phyloP scores from a whole-genome alignment of 495 filamentous ascomycete genomes.

The Penicillium odoratum region DNA sequence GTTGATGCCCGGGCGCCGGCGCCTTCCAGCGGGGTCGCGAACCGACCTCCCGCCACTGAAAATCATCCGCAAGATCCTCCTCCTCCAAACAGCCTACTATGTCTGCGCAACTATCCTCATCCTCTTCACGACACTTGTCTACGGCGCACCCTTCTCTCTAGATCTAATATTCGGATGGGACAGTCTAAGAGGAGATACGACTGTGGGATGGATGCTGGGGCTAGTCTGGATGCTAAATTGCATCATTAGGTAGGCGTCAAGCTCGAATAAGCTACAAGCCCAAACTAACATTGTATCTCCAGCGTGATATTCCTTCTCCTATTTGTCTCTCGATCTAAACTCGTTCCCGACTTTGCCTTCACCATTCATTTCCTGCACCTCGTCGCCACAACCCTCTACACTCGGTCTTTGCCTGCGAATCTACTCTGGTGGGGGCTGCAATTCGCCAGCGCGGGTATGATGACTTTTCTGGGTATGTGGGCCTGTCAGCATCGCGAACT shows the following conservation, averaged over 20 bases:
- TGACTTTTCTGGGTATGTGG: constrained; percentile 80
- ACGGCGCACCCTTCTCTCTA: constrained; percentile 67
- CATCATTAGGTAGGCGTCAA: constrained; percentile 62
- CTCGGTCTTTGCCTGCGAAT: constrained; percentile 68
- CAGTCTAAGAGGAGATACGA: constrained; percentile 82
- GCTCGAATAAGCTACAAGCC: not conserved
- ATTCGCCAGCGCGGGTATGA: constrained; percentile 62
- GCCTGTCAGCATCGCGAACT: constrained; percentile 88
- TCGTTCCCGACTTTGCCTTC: constrained; percentile 89
- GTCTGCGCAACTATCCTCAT: constrained; percentile 69
- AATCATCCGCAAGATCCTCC: constrained; percentile 81
- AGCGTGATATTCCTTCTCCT: constrained; percentile 73
- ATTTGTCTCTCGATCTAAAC: constrained; percentile 81
- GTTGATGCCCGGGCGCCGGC: constrained; percentile 73
- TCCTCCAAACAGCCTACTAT: constrained; percentile 88
- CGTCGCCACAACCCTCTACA: constrained; percentile 73
- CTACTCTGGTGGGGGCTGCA: constrained; percentile 89
- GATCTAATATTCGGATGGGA: constrained; percentile 80
- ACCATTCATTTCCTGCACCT: constrained; percentile 87
- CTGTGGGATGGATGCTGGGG: constrained; percentile 87
- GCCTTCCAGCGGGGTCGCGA: constrained; percentile 75
- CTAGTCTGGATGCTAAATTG: constrained; percentile 83
- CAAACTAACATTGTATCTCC: not conserved
- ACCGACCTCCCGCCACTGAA: constrained; percentile 80
- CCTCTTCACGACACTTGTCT: constrained; percentile 83